phyloP scores from a whole-genome alignment of 2,329 filamentous ascomycete species.

The Corynespora cassiicola region DNA sequence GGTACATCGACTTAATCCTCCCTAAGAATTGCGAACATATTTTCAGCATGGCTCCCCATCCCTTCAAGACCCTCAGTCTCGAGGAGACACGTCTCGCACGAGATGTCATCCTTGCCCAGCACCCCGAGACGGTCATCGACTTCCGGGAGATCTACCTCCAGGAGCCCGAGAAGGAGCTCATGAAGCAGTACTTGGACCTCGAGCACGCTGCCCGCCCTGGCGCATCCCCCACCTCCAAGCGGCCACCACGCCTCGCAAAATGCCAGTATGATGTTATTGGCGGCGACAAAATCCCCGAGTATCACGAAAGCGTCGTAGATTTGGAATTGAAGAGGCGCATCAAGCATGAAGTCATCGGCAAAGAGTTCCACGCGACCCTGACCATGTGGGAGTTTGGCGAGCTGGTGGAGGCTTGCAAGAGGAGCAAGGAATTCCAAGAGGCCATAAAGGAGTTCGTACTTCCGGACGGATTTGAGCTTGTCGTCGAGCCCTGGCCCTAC shows the following conservation, averaged over 20 bases:
- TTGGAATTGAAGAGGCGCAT: conserved; percentile 51
- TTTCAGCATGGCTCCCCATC: conserved; percentile 53
- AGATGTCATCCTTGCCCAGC: conserved; percentile 55
- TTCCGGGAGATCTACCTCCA: conserved; percentile 60
- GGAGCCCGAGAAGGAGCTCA: conserved; percentile 57
- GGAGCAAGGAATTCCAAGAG: conserved; percentile 60
- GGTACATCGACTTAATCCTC: too few relatives aligned
- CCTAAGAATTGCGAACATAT: too few relatives aligned
- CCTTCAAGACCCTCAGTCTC: conserved; percentile 62
- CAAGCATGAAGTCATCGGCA: conserved; percentile 54
- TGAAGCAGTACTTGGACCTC: conserved; percentile 55
- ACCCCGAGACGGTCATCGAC: conserved; percentile 45
- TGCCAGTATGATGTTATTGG: conserved; percentile 65
- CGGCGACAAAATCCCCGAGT: conserved; percentile 58
- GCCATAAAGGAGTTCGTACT: conserved; percentile 59
- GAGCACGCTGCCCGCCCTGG: conserved; percentile 51
- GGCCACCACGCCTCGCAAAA: conserved; percentile 58
- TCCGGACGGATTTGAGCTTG: conserved; percentile 62
- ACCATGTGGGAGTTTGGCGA: conserved; percentile 50
- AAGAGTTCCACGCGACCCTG: conserved; percentile 56
- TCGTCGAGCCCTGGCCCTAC: conserved; percentile 63
- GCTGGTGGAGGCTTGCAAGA: conserved; percentile 54
- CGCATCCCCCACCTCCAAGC: conserved; percentile 47
- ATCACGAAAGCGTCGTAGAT: conserved; percentile 62
- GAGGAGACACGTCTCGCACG: conserved; percentile 61